Percentiles rank a stretch among this genome's conserved stretches.
Conservation (phyloP, 768 basidiomycete species). For the Pholiota molesta region DNA sequence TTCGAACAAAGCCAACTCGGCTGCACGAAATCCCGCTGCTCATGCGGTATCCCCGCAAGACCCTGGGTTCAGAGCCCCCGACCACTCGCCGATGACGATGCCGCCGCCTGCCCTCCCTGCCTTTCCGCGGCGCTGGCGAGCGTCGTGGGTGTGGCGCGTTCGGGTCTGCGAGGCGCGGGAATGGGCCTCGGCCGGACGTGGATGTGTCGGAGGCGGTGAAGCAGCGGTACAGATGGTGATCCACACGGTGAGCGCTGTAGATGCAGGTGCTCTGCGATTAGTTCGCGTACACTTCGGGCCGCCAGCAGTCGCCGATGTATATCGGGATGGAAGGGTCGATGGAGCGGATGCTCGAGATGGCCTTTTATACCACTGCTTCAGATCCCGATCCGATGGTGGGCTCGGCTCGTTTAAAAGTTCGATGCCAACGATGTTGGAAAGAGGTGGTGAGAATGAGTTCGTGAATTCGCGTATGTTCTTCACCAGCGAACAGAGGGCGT, state of each 20-base stretch:
- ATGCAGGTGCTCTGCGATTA: slow-evolving; percentile 42
- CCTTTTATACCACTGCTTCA: slow-evolving; percentile 68
- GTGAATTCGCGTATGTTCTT: slow-evolving; percentile 27
- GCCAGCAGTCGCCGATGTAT: slow-evolving; percentile 80
- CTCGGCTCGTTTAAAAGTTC: slow-evolving; percentile 64
- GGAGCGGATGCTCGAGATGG: slow-evolving; percentile 53
- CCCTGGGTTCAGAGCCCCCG: slow-evolving; percentile 69
- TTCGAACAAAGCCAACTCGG: slow-evolving; percentile 71
- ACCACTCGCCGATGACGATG: slow-evolving; percentile 80
- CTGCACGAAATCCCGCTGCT: slow-evolving; percentile 53
- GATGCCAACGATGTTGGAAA: slow-evolving; percentile 59
- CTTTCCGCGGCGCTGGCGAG: slow-evolving; percentile 38
- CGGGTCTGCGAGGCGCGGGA: slow-evolving; percentile 40
- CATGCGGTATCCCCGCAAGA: slow-evolving; percentile 41
- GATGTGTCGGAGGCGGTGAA: slow-evolving; percentile 63
- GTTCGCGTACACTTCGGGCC: slow-evolving; percentile 61
- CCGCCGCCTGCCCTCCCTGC: slow-evolving; percentile 37
- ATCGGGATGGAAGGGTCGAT: slow-evolving; percentile 63
- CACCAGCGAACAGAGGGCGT: slow-evolving; percentile 49
- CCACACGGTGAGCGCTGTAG: slow-evolving; percentile 56
- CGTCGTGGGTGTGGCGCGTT: slow-evolving; percentile 41
- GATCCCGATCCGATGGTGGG: slow-evolving; percentile 47
- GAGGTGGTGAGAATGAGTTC: slow-evolving; percentile 35
- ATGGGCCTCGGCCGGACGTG: slow-evolving; percentile 59
- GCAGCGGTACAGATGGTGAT: slow-evolving; percentile 86